Evolutionary conservation across 768 basidiomycete species (phyloP), one percentile per base, ranked within the genome.

Genomic region (Phaffia australis): DNA sequence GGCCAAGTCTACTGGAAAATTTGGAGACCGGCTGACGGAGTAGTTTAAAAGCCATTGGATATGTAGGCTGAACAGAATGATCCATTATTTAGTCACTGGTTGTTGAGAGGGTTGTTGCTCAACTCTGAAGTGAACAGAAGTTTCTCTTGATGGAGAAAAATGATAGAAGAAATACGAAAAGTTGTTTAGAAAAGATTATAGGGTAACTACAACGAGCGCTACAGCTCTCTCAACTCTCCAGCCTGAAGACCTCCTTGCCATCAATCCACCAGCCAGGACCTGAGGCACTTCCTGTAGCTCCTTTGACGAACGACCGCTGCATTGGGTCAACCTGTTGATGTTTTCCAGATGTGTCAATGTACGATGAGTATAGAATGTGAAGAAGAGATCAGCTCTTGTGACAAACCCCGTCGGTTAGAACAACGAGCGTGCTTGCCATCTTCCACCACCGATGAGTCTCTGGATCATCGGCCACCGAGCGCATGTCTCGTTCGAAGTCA

Each of bases 361-460:
- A 49, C 32, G 11, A 18, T n/a, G 11, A n/a, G 30, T 8, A 42
- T 23, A 58, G 3, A 46, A 5, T 2, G 23, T n/a, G 56, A 21
- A 58, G 58, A n/a, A 46, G 42, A 5, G 29, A 32, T 30, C 19
- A 21, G 35, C 35, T 42, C n/a, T n/a, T n/a, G n/a, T n/a, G n/a
- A n/a, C n/a, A n/a, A n/a, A 42, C 35, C 11, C 11, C 35, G 11
- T 42, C 35, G 52, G 15, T 27, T 21, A 42, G 11, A 11, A 42
- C 35, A 4, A 42, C 11, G 35, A 11, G 35, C 35, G 35, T 25
- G 71, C 72, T 73, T 58, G 87, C 74, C 70, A 69, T 48, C 47
- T 79, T 77, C 87, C 88, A 88, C 87, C 87, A 89, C 66, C 81
- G 74, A 73, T 80, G 81, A n/a, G 87, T 89, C 72, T 85, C 83